These are phyloP conservation scores for Penicillium ucsense DNA, from an alignment of 495 filamentous ascomycete species.

Conservation along the genomic window DNA sequence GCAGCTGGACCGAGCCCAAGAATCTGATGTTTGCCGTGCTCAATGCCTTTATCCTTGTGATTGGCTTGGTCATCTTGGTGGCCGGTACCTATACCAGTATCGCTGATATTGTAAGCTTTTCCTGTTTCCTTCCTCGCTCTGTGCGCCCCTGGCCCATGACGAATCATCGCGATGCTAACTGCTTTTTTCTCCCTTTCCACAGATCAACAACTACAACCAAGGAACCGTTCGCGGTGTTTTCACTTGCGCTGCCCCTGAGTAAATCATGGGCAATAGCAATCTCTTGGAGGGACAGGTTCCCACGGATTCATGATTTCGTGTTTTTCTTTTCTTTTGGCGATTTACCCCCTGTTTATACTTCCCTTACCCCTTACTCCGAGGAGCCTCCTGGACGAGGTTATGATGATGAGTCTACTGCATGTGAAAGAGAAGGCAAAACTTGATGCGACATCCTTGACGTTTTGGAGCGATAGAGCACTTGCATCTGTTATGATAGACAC, in stretches of 20 bases:
- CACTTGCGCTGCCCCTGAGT: constrained; percentile 26
- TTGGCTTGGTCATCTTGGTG: constrained; percentile 42
- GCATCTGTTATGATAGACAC: too few species aligned
- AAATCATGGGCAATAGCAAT: neutral
- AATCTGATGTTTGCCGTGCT: constrained; percentile 13
- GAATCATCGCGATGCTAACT: too few species aligned
- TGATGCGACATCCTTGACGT: too few species aligned
- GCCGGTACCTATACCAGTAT: constrained; percentile 48
- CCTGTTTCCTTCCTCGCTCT: neutral
- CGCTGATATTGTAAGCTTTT: constrained; percentile 46
- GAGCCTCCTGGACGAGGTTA: too few species aligned
- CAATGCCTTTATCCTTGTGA: constrained; percentile 17
- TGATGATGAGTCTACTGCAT: neutral
- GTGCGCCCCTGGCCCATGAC: neutral
- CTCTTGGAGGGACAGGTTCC: neutral
- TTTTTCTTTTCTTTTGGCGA: too few species aligned
- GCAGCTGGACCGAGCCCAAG: constrained; percentile 26
- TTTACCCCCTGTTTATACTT: too few species aligned
- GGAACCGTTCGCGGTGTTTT: constrained; percentile 39
- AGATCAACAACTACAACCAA: constrained; percentile 35
- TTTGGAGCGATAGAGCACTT: too few species aligned
- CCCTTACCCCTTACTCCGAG: too few species aligned
- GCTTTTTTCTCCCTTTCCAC: neutral
- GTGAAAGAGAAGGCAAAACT: too few species aligned
- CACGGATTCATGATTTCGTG: neutral